Percentiles rank a stretch among this genome's conserved stretches.
Conservation (phyloP, 306 rosid species). For the Arachis stenosperma region DNA sequence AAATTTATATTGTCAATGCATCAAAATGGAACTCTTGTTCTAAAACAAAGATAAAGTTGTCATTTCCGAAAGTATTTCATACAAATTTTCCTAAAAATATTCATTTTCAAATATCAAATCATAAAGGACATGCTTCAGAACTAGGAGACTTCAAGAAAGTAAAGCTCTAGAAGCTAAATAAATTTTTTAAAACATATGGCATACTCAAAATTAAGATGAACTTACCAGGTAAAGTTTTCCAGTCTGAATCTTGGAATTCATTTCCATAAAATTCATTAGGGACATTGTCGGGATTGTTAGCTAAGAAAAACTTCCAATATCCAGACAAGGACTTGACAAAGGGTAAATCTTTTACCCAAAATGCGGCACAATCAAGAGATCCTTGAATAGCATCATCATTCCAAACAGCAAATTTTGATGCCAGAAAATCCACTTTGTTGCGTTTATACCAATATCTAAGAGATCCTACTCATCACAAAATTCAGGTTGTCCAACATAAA, state of each 20-base stretch:
- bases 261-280: slow-evolving; percentile 66
- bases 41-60: not conserved
- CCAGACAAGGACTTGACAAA: slow-evolving; percentile 88
- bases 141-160: slow-evolving; percentile 7
- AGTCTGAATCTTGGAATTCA: slow-evolving; percentile 67
- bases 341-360: slow-evolving; percentile 83
- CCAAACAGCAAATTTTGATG: slow-evolving; percentile 80
- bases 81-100: not conserved
- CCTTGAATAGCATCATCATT: slow-evolving; percentile 75
- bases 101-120: not conserved
- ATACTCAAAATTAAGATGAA: not conserved
- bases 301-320: slow-evolving; percentile 81
- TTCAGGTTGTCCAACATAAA: slow-evolving; percentile 18
- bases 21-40: not conserved
- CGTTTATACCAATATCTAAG: slow-evolving; percentile 85
- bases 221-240: slow-evolving; percentile 85
- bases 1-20: too few species aligned
- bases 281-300: slow-evolving; percentile 65
- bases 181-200: not conserved
- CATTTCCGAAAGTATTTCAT: not conserved
- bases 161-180: not conserved
- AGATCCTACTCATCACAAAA: slow-evolving; percentile 62
- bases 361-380: slow-evolving; percentile 80
- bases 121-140: slow-evolving; percentile 3
- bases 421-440: slow-evolving; percentile 72